These are phyloP conservation scores for Tylopilus vinaceipallidus DNA, from an alignment of 768 basidiomycete genomes.

Conservation along the genomic window DNA sequence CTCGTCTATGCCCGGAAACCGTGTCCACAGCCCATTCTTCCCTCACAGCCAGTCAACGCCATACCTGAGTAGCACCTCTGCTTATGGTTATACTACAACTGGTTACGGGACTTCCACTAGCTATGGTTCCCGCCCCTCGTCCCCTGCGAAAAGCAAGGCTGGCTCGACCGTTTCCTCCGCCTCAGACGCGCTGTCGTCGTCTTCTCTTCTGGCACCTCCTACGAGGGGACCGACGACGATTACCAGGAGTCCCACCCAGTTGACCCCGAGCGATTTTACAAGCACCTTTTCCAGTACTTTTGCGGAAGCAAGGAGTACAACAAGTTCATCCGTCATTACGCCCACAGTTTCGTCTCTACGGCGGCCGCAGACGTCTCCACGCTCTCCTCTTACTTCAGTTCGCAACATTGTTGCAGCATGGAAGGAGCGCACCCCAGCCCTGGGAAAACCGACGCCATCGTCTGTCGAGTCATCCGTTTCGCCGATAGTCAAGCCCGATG, in stretches of 20 bases:
- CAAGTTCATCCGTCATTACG: slow-evolving; percentile 27
- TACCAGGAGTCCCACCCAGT: slow-evolving; percentile 31
- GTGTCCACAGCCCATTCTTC: slow-evolving; percentile 29
- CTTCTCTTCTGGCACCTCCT: slow-evolving; percentile 51
- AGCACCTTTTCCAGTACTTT: slow-evolving; percentile 39
- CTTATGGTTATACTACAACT: slow-evolving; percentile 36
- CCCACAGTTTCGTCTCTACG: slow-evolving; percentile 55
- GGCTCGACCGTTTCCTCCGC: slow-evolving; percentile 31
- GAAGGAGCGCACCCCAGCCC: slow-evolving; percentile 69
- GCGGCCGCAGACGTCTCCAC: slow-evolving; percentile 62
- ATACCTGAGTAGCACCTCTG: slow-evolving; percentile 35
- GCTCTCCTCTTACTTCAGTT: slow-evolving; percentile 70
- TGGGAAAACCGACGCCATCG: slow-evolving; percentile 32
- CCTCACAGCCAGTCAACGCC: slow-evolving; percentile 41
- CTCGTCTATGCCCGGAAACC: slow-evolving; percentile 47
- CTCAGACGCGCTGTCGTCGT: slow-evolving; percentile 29
- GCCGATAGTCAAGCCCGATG: slow-evolving; percentile 29
- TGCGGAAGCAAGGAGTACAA: slow-evolving; percentile 34
- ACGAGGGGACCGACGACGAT: slow-evolving; percentile 31
- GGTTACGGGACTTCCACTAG: slow-evolving; percentile 30
- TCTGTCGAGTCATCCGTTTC: slow-evolving; percentile 40
- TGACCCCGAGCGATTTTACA: slow-evolving; percentile 36
- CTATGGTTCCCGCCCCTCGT: slow-evolving; percentile 44
- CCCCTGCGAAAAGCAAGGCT: slow-evolving; percentile 44
- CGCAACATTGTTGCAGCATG: slow-evolving; percentile 77